phyloP scores from a whole-genome alignment of 768 basidiomycete genomes.

The Tubosaeta sp. region DNA sequence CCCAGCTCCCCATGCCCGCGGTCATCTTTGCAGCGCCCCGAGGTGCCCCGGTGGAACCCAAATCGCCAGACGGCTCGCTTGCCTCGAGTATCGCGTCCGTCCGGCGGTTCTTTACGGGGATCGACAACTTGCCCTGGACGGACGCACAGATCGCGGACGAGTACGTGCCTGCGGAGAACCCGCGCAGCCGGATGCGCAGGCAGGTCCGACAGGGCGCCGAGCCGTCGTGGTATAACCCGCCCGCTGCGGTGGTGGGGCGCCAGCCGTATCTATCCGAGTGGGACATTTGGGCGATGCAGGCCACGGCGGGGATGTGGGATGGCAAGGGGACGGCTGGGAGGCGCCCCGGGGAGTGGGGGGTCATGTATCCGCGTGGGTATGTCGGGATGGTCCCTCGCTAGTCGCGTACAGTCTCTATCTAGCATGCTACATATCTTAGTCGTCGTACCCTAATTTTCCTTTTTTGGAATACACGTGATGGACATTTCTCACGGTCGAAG shows the following conservation, averaged over 20 bases:
- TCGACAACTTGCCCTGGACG: conserved; percentile 44
- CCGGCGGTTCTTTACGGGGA: conserved; percentile 30
- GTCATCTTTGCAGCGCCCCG: too few relatives aligned
- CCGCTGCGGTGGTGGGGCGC: conserved; percentile 4
- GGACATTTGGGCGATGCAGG: conserved; percentile 25
- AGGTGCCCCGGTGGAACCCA: neutral
- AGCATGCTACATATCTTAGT: neutral
- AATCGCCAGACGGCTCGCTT: conserved; percentile 2
- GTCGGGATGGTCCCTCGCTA: conserved; percentile 6
- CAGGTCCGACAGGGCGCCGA: conserved; percentile 13
- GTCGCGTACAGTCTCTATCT: neutral
- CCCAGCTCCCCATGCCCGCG: neutral
- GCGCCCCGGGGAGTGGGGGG: conserved; percentile 1
- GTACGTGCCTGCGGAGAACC: conserved; percentile 37
- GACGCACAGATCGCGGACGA: conserved; percentile 39
- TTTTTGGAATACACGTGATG: conserved; percentile 3
- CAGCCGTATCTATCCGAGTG: conserved; percentile 17
- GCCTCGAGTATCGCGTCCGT: conserved; percentile 33
- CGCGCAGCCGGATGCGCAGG: conserved; percentile 15
- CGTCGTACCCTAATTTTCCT: neutral
- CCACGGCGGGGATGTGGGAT: conserved; percentile 10
- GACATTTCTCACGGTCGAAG: conserved; percentile 21
- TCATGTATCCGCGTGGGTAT: conserved; percentile 25
- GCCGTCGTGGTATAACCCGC: conserved; percentile 27
- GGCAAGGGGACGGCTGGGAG: neutral